Conservation (phyloP, 2,329 filamentous ascomycete species). For the Tolypocladium sp. region DNA sequence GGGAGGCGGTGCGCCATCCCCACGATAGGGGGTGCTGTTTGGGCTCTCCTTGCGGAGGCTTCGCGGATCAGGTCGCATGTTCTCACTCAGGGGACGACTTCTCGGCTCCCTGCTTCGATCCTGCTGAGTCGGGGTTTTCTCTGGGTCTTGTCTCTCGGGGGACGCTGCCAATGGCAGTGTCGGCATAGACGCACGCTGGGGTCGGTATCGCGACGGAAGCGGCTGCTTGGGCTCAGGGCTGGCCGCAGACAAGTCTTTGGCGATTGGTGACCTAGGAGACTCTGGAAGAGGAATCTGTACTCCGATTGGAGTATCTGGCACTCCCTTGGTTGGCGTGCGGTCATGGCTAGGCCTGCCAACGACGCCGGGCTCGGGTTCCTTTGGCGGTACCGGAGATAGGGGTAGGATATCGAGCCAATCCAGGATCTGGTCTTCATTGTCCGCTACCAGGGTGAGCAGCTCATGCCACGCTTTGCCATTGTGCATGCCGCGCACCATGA, state of each 20-base stretch:
- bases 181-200: constrained; percentile 6
- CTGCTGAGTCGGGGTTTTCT: constrained; percentile 12
- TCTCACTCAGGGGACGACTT: constrained; percentile 24
- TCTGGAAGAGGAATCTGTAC: constrained; percentile 16
- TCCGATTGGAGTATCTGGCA: constrained; percentile 21
- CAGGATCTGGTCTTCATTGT: constrained; percentile 65
- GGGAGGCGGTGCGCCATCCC: constrained; percentile 47
- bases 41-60: constrained; percentile 21
- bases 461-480: constrained; percentile 72
- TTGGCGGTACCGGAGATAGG: constrained; percentile 38
- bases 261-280: constrained; percentile 10
- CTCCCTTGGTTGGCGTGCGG: constrained; percentile 5
- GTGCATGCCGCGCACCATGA: constrained; percentile 73
- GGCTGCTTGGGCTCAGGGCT: constrained; percentile 13
- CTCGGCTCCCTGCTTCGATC: constrained; percentile 16
- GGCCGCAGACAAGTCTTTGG: constrained; percentile 5
- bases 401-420: constrained; percentile 85
- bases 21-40: constrained; percentile 28
- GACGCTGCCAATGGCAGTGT: neutral
- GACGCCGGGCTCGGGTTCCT: constrained; percentile 23
- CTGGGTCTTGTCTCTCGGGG: neutral
- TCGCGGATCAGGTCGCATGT: constrained; percentile 26
- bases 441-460: constrained; percentile 65
- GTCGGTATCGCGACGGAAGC: constrained; percentile 15
- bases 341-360: constrained; percentile 15